These are phyloP conservation scores for Luzula sylvatica DNA, from an alignment of 176 grass and related monocot species.

Conservation along the genomic window DNA sequence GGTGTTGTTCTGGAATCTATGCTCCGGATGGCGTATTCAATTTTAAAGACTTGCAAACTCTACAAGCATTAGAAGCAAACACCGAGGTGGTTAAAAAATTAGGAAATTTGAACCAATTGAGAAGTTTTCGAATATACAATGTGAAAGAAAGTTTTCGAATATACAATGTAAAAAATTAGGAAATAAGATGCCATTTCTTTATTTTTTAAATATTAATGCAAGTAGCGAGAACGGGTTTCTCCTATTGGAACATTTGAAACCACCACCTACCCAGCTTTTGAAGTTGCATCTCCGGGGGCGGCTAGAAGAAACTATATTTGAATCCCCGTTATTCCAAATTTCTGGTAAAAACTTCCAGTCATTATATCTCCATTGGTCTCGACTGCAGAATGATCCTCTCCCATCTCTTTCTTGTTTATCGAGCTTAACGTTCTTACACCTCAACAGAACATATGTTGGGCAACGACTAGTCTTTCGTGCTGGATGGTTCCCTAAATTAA, in stretches of 20 bases:
- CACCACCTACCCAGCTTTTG: constrained; percentile 19
- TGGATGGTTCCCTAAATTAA: constrained; percentile 14
- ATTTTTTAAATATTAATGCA: constrained; percentile 24
- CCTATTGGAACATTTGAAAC: constrained; percentile 24
- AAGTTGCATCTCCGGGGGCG: constrained; percentile 17
- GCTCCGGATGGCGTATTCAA: constrained; percentile 27
- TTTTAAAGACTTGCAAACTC: constrained; percentile 28
- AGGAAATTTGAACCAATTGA: constrained; percentile 30
- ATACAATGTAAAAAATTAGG: constrained; percentile 38
- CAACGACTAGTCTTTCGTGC: constrained; percentile 8
- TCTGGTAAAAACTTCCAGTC: neutral
- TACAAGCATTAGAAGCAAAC: constrained; percentile 20
- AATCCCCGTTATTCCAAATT: constrained; percentile 20
- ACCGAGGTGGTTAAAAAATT: constrained; percentile 22
- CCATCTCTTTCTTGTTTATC: constrained; percentile 13
- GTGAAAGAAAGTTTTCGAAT: constrained; percentile 22
- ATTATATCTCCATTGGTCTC: constrained; percentile 22
- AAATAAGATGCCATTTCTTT: constrained; percentile 24
- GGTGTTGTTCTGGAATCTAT: neutral
- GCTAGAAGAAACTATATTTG: constrained; percentile 24
- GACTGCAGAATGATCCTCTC: constrained; percentile 19
- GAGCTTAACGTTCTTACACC: constrained; percentile 13
- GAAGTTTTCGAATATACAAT: constrained; percentile 19
- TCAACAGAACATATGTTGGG: constrained; percentile 21
- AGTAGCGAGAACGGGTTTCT: constrained; percentile 27